phyloP scores from a whole-genome alignment of 1,284 basidiomycete species.

The Bjerkandera adusta region DNA sequence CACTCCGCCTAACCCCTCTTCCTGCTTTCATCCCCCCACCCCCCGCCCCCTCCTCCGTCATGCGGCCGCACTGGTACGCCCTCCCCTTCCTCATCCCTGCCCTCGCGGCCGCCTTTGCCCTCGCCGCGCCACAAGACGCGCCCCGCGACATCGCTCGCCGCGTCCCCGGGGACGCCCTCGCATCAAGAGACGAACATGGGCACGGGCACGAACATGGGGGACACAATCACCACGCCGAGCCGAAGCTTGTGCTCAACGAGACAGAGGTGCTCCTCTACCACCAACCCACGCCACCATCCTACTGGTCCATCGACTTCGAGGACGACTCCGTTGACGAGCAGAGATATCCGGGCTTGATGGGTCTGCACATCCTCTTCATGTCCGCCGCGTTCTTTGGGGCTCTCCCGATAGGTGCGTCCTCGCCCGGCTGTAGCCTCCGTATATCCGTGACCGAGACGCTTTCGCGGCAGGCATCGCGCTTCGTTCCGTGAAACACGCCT shows the following conservation, averaged over 20 bases:
- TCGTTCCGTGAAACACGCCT: conserved; percentile 67
- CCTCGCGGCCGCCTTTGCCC: conserved; percentile 25
- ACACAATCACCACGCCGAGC: conserved; percentile 44
- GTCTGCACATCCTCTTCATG: conserved; percentile 67
- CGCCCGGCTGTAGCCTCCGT: conserved; percentile 3
- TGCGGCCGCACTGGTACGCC: conserved; percentile 30
- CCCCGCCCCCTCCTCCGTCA: conserved; percentile 21
- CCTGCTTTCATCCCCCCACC: conserved; percentile 17
- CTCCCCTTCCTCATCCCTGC: conserved; percentile 32
- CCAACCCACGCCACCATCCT: conserved; percentile 69
- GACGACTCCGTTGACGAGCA: conserved; percentile 41
- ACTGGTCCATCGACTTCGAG: conserved; percentile 74
- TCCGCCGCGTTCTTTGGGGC: conserved; percentile 72
- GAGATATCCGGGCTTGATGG: conserved; percentile 64
- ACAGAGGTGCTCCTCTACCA: conserved; percentile 64
- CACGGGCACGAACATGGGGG: conserved; percentile 42
- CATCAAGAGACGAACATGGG: conserved; percentile 24
- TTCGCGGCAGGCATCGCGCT: conserved; percentile 62
- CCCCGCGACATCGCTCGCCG: conserved; percentile 14
- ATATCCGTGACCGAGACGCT: conserved; percentile 1
- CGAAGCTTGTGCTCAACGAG: conserved; percentile 68
- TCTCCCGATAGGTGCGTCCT: conserved; percentile 64
- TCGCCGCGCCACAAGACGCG: conserved; percentile 20
- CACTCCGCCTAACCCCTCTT: conserved; percentile 7
- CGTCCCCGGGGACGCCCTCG: conserved; percentile 19